Evolutionary conservation across 192 early-diverging fungal genomes (phyloP).

Genomic region (Entophlyctis luteolus): DNA sequence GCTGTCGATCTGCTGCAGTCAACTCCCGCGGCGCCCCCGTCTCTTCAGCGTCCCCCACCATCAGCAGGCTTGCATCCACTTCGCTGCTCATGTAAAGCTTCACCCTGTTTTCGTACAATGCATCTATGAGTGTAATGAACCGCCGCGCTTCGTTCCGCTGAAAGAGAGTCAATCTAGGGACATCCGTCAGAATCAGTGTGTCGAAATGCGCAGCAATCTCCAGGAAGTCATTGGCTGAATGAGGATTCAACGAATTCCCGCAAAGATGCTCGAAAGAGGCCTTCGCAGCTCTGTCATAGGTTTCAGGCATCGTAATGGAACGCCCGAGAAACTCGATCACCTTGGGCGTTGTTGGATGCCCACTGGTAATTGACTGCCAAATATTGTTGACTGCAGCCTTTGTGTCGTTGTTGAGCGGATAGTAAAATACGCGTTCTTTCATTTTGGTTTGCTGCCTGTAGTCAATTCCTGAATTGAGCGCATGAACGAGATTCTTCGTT

Average conservation of each 20-base stretch:
- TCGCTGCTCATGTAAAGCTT: slow-evolving; percentile 52
- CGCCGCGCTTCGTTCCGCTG: slow-evolving; percentile 84
- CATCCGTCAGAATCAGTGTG: slow-evolving; percentile 68
- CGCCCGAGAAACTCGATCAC: slow-evolving; percentile 74
- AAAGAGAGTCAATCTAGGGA: slow-evolving; percentile 54
- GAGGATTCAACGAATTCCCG: slow-evolving; percentile 48
- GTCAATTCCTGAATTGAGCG: slow-evolving; percentile 85
- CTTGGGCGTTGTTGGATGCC: slow-evolving; percentile 33
- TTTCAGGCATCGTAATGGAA: slow-evolving; percentile 59
- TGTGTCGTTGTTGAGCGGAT: slow-evolving; percentile 57
- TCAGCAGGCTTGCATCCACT: slow-evolving; percentile 64
- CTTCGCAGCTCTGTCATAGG: slow-evolving; percentile 60
- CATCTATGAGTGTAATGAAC: slow-evolving; percentile 91
- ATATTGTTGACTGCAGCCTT: slow-evolving; percentile 44
- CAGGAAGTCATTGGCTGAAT: slow-evolving; percentile 85
- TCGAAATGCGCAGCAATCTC: slow-evolving; percentile 72
- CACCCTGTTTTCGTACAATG: slow-evolving; percentile 79
- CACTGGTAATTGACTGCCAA: slow-evolving; percentile 32
- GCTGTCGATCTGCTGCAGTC: slow-evolving; percentile 46
- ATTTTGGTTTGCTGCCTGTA: slow-evolving; percentile 69
- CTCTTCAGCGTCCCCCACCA: slow-evolving; percentile 56
- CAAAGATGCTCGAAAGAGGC: slow-evolving; percentile 80
- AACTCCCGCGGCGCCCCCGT: slow-evolving; percentile 19
- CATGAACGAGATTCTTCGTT: slow-evolving; percentile 71
- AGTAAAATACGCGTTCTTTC: slow-evolving; percentile 64